A percentile compares a stretch with the other conserved stretches of the same genome.
Evolutionary conservation across 1,284 basidiomycete genomes (phyloP).

Genomic region (Cystobasidium sp.): DNA sequence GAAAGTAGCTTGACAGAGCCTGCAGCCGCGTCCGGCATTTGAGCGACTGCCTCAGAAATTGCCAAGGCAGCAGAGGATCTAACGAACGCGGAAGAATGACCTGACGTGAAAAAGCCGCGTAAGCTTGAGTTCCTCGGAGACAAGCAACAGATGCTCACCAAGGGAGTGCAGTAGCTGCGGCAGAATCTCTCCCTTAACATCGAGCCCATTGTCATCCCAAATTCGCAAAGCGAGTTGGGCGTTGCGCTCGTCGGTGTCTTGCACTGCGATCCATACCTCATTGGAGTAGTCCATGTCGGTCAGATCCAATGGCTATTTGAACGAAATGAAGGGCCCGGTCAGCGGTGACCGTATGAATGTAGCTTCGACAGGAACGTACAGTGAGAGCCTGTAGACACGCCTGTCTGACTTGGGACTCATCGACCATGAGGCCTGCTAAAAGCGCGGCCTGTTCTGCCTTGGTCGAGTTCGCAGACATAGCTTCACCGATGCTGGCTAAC

Average conservation of each 20-base stretch:
- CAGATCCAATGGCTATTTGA: constrained; percentile 80
- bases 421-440: constrained; percentile 75
- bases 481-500: constrained; percentile 80
- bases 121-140: not conserved
- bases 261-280: constrained; percentile 84
- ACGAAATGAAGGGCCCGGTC: constrained; percentile 26
- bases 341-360: not conserved
- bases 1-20: constrained; percentile 64
- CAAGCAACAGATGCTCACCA: constrained; percentile 61
- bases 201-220: constrained; percentile 97
- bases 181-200: constrained; percentile 78
- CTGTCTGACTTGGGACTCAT: constrained; percentile 86
- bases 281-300: constrained; percentile 93
- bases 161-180: constrained; percentile 70
- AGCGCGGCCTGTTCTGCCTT: constrained; percentile 70
- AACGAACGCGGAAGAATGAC: constrained; percentile 80
- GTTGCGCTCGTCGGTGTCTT: constrained; percentile 92
- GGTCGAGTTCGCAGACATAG: constrained; percentile 72
- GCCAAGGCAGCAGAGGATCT: constrained; percentile 74
- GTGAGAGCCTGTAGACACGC: constrained; percentile 90
- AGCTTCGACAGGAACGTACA: constrained; percentile 59
- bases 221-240: constrained; percentile 76
- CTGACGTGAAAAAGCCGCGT: constrained; percentile 58
- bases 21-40: constrained; percentile 66
- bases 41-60: constrained; percentile 75